phyloP scores from a whole-genome alignment of 306 rosid species.

The Vicia sativa region DNA sequence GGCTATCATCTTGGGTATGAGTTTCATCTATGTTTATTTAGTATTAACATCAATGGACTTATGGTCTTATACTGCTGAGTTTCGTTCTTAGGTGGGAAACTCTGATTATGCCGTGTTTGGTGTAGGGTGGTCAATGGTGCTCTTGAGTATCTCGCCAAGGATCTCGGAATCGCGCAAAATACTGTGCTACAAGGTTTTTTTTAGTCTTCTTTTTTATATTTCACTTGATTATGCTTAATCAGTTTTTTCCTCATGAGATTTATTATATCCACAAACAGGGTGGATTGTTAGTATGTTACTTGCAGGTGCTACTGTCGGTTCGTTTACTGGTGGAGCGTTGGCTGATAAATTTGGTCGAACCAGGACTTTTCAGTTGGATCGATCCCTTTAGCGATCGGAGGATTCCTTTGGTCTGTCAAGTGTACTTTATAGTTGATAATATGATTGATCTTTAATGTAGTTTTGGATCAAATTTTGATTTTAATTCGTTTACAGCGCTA shows the following conservation, averaged over 20 bases:
- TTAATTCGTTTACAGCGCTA: constrained; percentile 60
- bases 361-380: constrained; percentile 82
- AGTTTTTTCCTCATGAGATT: constrained; percentile 24
- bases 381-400: constrained; percentile 81
- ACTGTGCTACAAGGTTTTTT: constrained; percentile 70
- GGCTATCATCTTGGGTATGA: constrained; percentile 97
- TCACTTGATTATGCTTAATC: constrained; percentile 13
- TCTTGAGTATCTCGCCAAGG: constrained; percentile 89
- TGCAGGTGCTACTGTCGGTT: constrained; percentile 90
- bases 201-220: constrained; percentile 9
- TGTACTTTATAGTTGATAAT: neutral
- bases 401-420: constrained; percentile 70
- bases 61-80: no score
- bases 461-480: no score
- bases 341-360: constrained; percentile 96
- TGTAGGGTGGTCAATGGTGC: constrained; percentile 93
- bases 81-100: no score
- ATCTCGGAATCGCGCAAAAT: constrained; percentile 80
- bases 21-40: constrained; percentile 29
- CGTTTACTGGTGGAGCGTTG: constrained; percentile 88
- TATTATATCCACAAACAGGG: constrained; percentile 59
- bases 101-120: constrained; percentile 41
- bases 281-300: constrained; percentile 90
- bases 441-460: constrained; percentile 36
- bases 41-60: constrained; percentile 6